These are phyloP conservation scores for Tetrapisispora namnaoensis DNA, from an alignment of 805 yeast species.

Conservation along the genomic window DNA sequence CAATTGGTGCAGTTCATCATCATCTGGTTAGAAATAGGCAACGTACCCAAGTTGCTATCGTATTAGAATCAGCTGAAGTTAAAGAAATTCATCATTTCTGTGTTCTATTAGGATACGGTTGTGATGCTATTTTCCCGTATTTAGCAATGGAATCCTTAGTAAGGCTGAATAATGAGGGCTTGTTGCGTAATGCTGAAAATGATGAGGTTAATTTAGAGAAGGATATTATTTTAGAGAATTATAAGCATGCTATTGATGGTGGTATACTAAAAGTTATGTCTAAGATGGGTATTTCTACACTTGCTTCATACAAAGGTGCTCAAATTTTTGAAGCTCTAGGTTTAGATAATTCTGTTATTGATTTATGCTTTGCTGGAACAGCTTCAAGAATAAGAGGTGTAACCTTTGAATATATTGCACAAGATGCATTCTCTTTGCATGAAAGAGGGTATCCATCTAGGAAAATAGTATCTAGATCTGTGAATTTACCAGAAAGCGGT, in stretches of 20 bases:
- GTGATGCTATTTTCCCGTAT: slow-evolving; percentile 92
- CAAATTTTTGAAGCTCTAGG: slow-evolving; percentile 97
- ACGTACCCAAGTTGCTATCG: slow-evolving; percentile 87
- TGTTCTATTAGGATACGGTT: slow-evolving; percentile 92
- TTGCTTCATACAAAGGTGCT: slow-evolving; percentile 98
- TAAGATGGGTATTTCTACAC: slow-evolving; percentile 97
- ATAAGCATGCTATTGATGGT: slow-evolving; percentile 74
- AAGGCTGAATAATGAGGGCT: slow-evolving; percentile 72
- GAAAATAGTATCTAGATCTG: slow-evolving; percentile 55
- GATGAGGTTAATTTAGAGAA: slow-evolving; percentile 36
- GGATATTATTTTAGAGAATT: slow-evolving; percentile 59
- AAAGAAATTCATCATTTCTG: slow-evolving; percentile 96
- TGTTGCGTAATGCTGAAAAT: slow-evolving; percentile 43
- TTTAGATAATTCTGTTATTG: slow-evolving; percentile 89
- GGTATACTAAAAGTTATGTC: slow-evolving; percentile 97
- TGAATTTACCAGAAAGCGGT: slow-evolving; percentile 80
- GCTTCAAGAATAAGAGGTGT: slow-evolving; percentile 95
- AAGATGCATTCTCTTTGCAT: slow-evolving; percentile 90
- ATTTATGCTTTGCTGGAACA: slow-evolving; percentile 92
- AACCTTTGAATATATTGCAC: slow-evolving; percentile 91
- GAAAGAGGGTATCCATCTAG: slow-evolving; percentile 85
- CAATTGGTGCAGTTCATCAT: slow-evolving; percentile 96
- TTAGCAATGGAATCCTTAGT: slow-evolving; percentile 82
- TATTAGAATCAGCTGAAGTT: slow-evolving; percentile 93
- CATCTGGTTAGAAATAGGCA: slow-evolving; percentile 91